These are phyloP conservation scores for Stylosanthes scabra DNA, from an alignment of 331 rosid species.

Conservation along the genomic window DNA sequence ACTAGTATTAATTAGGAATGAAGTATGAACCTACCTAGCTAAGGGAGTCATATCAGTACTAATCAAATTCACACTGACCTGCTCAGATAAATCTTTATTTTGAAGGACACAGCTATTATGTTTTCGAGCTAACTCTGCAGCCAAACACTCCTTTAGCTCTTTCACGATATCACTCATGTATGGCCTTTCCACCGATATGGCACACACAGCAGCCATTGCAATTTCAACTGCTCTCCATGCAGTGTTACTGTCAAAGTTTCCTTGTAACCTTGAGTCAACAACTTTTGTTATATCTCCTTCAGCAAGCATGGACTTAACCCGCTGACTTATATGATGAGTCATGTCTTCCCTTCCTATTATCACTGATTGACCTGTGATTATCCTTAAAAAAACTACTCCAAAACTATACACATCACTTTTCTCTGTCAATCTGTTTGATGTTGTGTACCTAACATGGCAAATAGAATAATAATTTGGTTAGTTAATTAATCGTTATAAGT, in stretches of 20 bases:
- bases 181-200: slow-evolving; percentile 48
- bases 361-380: slow-evolving; percentile 47
- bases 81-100: slow-evolving; percentile 14
- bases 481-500: not conserved
- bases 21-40: slow-evolving; percentile 18
- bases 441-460: slow-evolving; percentile 40
- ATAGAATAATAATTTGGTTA: not conserved
- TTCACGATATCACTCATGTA: slow-evolving; percentile 48
- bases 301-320: slow-evolving; percentile 48
- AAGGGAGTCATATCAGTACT: slow-evolving; percentile 13
- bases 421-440: slow-evolving; percentile 41
- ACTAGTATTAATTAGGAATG: not conserved
- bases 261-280: slow-evolving; percentile 43
- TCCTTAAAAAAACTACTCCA: slow-evolving; percentile 57
- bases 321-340: slow-evolving; percentile 32
- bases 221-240: slow-evolving; percentile 50
- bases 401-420: slow-evolving; percentile 65
- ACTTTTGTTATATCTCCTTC: slow-evolving; percentile 48
- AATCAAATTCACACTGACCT: not conserved
- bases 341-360: slow-evolving; percentile 22
- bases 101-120: not conserved
- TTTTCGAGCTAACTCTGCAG: slow-evolving; percentile 19
- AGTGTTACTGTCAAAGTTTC: slow-evolving; percentile 32
- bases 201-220: slow-evolving; percentile 54
- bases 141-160: slow-evolving; percentile 49